Evolutionary conservation across 2,329 filamentous ascomycete genomes (phyloP), one percentile per base, ranked within the genome.

Genomic region (Colletotrichum tabaci): DNA sequence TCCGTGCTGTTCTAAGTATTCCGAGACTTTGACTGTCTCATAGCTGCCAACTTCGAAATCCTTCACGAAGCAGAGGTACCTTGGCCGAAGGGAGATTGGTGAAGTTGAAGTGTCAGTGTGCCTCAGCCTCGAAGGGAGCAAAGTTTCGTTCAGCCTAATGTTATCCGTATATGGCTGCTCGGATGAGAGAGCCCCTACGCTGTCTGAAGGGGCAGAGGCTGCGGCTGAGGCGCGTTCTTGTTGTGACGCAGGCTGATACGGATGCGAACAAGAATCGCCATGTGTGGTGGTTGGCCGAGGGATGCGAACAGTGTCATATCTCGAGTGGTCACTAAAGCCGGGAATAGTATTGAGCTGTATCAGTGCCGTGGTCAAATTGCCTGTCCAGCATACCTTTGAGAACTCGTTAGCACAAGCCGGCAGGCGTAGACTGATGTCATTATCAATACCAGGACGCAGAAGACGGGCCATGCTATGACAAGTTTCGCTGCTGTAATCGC

Each of bases 1-100:
- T 9, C 74, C 77, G 46, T 76, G 61, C 38, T 76, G 26, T 26
- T 61, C n/a, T 8, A 76, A 67, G 62, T 74, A 79, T 23, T 77
- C 74, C 0, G 69, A 74, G 21, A 79, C 77, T n/a, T 75, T 74
- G 50, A 77, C 55, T 0, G 74, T 77, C 42, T 77, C 74, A 21
- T 72, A 75, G 2, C 30, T 23, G 1, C 67, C 64, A 3, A 58
- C 26, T 9, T 74, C 53, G 10, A 73, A 72, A 18, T 76, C 75
- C 4, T 63, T 55, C 2, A 77, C 73, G 46, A 79, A 75, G 61
- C 77, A 79, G 0, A 80, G 74, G 38, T 75, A 76, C 30, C 75
- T 50, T 4, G 76, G 74, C 26, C 67, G 57, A 30, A 61, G 57
- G 12, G 44, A 61, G 8, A 5, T 38, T 35, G 57, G 18, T 13